phyloP scores from a whole-genome alignment of 257 asterid genomes.

The Solanum lycopersicoides region DNA sequence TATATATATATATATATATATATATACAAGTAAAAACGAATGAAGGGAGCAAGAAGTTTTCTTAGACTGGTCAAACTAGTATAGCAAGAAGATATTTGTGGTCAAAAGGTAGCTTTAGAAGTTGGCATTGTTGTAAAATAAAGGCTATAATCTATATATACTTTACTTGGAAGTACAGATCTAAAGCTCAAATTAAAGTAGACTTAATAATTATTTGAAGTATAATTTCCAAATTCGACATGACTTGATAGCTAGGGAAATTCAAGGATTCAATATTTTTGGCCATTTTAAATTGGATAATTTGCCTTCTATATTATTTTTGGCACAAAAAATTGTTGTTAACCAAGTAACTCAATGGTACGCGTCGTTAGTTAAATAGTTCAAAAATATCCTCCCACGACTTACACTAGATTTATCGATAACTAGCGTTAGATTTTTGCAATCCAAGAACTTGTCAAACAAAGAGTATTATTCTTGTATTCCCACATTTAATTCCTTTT shows the following conservation, averaged over 20 bases:
- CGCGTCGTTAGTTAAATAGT: not conserved
- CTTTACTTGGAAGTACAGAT: constrained; percentile 1
- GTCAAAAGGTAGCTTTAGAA: not conserved
- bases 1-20: not conserved
- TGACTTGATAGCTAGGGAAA: not conserved
- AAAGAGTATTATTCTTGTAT: not conserved
- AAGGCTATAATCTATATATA: not conserved
- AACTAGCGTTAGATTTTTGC: not conserved
- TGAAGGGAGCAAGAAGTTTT: not conserved
- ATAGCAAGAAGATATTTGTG: not conserved
- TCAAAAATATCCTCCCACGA: not conserved
- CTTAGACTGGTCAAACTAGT: not conserved
- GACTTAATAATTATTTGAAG: not conserved
- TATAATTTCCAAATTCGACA: not conserved
- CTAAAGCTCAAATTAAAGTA: not conserved
- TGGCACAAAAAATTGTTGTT: not conserved
- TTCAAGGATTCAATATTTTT: not conserved
- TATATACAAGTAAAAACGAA: not conserved
- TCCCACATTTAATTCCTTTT: not conserved
- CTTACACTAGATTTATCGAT: not conserved
- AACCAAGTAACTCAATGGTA: not conserved
- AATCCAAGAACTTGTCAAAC: not conserved
- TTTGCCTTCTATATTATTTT: not conserved
- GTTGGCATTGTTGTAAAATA: not conserved
- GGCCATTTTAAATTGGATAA: not conserved